Conservation (phyloP, 169 alveolate genomes). For the Perkinsus olseni region DNA sequence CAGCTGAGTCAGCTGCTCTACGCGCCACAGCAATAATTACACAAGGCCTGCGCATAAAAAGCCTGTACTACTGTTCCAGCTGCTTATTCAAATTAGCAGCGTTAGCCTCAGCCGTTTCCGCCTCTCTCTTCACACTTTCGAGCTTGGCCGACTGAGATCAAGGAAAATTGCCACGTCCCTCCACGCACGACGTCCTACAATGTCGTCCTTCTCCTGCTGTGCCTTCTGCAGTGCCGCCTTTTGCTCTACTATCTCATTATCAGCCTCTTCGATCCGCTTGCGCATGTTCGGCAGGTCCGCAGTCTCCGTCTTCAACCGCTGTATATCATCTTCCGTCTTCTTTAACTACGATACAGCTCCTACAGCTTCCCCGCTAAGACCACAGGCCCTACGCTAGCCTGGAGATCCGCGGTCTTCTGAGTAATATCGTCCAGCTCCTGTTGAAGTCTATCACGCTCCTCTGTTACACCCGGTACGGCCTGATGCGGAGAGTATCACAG, state of each 20-base stretch:
- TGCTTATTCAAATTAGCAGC: not conserved
- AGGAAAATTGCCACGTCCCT: not conserved
- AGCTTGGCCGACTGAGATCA: not conserved
- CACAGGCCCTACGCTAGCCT: not conserved
- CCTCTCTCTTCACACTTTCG: not conserved
- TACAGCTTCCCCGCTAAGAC: not conserved
- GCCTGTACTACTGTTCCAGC: not conserved
- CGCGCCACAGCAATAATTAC: too few species aligned
- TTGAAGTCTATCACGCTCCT: not conserved
- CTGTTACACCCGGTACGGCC: not conserved
- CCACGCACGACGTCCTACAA: not conserved
- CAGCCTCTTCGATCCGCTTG: not conserved
- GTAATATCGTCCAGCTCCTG: not conserved
- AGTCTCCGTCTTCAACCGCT: not conserved
- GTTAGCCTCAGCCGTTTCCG: not conserved
- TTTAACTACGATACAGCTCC: not conserved
- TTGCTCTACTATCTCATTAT: not conserved
- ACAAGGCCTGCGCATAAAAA: too few species aligned
- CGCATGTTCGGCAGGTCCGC: not conserved
- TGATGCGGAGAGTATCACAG: not conserved
- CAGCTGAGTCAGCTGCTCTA: too few species aligned
- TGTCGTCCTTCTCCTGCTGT: not conserved
- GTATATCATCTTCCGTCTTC: not conserved
- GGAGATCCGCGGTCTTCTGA: not conserved
- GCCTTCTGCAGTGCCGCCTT: not conserved